Percentiles rank a stretch among this genome's conserved stretches.
These are phyloP conservation scores for Streptanthus diversifolius DNA, from an alignment of 345 rosid genomes.

Conservation along the genomic window DNA sequence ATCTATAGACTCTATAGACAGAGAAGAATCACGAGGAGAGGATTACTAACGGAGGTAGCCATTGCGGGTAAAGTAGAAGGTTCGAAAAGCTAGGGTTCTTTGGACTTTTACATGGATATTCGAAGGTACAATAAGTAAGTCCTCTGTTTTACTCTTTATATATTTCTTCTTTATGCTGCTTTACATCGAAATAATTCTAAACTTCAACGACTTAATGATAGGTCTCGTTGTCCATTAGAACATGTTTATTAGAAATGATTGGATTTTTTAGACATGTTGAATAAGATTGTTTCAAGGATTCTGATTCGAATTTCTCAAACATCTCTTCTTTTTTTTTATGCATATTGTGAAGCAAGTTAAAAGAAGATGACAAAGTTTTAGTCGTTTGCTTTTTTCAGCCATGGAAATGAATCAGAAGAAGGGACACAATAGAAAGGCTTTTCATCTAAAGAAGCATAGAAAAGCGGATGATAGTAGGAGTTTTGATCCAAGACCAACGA, in stretches of 20 bases:
- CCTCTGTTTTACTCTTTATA: constrained; percentile 4
- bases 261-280: neutral
- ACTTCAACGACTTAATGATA: neutral
- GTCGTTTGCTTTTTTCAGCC: neutral
- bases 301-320: neutral
- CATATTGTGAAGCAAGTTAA: neutral
- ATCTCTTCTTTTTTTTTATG: neutral
- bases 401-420: constrained; percentile 33
- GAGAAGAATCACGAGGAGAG: neutral
- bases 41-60: constrained; percentile 23
- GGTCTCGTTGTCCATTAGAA: neutral
- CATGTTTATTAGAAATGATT: neutral
- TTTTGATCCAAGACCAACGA: constrained; percentile 17
- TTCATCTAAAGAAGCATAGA: constrained; percentile 30
- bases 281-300: neutral
- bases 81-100: neutral
- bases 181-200: neutral
- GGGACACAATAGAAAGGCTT: constrained; percentile 17
- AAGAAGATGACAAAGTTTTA: neutral
- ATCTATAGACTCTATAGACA: constrained; percentile 4
- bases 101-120: constrained; percentile 18
- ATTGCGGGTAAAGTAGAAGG: constrained; percentile 26
- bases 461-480: constrained; percentile 13
- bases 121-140: constrained; percentile 21
- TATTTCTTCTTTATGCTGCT: neutral